Evolutionary conservation across 768 basidiomycete genomes (phyloP).

Genomic region (Boletus sp.): DNA sequence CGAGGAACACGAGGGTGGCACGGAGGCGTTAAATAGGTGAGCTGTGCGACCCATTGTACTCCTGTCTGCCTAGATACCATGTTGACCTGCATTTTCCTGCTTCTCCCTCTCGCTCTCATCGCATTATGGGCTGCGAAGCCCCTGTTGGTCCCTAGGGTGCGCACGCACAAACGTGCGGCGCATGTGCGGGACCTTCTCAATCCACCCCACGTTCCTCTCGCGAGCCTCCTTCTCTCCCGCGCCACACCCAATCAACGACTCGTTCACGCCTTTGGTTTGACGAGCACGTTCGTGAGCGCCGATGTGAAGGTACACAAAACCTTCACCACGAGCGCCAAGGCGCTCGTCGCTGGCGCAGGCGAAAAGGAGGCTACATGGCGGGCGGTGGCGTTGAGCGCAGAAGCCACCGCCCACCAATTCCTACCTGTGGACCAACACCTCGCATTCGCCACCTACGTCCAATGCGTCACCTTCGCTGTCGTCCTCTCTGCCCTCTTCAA

Average conservation of each 20-base stretch:
- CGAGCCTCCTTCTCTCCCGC: constrained; percentile 15
- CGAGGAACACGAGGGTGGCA: neutral
- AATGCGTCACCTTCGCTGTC: constrained; percentile 41
- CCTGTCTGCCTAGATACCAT: neutral
- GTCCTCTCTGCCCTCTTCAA: constrained; percentile 43
- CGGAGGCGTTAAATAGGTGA: constrained; percentile 10
- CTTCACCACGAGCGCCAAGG: constrained; percentile 25
- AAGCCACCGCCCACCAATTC: constrained; percentile 15
- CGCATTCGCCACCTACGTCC: constrained; percentile 41
- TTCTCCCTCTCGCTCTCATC: neutral
- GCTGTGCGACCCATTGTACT: neutral
- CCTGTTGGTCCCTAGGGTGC: neutral
- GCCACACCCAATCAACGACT: constrained; percentile 26
- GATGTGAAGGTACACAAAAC: constrained; percentile 30
- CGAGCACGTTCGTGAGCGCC: constrained; percentile 53
- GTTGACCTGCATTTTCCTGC: neutral
- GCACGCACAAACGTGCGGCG: constrained; percentile 4
- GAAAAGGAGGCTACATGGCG: constrained; percentile 14
- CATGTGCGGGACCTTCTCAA: constrained; percentile 15
- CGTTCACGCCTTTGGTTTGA: constrained; percentile 27
- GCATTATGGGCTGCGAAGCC: neutral
- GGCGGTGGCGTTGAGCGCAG: constrained; percentile 9
- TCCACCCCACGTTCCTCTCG: constrained; percentile 13
- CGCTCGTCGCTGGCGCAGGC: constrained; percentile 13
- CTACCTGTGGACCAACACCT: constrained; percentile 1